These are phyloP conservation scores for Aspergillus mulundensis DNA, from an alignment of 495 filamentous ascomycete species.

Conservation along the genomic window DNA sequence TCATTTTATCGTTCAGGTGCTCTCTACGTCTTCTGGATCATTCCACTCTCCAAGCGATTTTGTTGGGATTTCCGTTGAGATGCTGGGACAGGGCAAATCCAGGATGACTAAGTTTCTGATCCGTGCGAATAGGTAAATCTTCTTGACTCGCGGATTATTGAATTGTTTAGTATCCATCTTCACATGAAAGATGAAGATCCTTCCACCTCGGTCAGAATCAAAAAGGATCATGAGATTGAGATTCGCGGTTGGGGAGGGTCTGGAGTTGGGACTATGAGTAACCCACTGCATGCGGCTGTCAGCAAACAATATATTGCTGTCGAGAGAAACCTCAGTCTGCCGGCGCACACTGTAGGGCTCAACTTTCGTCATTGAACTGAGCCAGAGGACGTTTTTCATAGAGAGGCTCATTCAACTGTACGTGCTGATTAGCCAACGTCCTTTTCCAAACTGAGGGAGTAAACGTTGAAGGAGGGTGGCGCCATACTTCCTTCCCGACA, in stretches of 20 bases:
- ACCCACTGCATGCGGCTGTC: background rate
- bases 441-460: no score
- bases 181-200: background rate
- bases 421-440: no score
- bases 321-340: no score
- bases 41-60: background rate
- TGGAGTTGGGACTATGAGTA: background rate
- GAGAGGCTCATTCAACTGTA: no score
- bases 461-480: no score
- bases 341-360: no score
- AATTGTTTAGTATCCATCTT: background rate
- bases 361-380: no score
- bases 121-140: background rate
- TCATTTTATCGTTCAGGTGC: background rate
- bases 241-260: background rate
- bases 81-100: background rate
- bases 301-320: no score
- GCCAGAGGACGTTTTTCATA: no score
- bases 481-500: no score
- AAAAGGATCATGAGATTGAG: background rate
- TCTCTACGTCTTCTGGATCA: background rate
- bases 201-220: background rate
- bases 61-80: slow-evolving; percentile 1
- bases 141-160: background rate
- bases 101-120: background rate